Evolutionary conservation across 2,329 filamentous ascomycete species (phyloP), one percentile per base, ranked within the genome.

Genomic region (Penicillium brasilianum): DNA sequence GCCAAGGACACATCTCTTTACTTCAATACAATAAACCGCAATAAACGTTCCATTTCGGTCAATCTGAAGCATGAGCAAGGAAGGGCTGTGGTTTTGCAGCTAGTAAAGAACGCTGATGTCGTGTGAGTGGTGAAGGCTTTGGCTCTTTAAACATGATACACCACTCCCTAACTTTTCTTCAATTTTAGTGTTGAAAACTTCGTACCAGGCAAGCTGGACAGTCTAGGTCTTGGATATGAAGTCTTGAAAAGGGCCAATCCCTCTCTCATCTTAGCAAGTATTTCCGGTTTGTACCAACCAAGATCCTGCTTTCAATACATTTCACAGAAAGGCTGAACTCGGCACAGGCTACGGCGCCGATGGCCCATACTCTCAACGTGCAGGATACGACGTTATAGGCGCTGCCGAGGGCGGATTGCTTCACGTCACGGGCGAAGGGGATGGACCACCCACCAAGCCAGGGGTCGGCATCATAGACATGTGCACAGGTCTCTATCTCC

Each of bases 341-440:
- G 1, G 2, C n/a, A 10, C 6, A 67, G 64, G 78, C 43, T 81
- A 80, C 58, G 80, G 80, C 1, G 69, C 74, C 4, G 66, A 63
- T 9, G 80, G 81, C 0, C 81, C 80, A 2, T 82, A 78, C 59
- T 69, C 74, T 3, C 72, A 73, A 32, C 71, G 80, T 9, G 77
- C 79, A 7, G 80, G 81, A 0, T 82, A 82, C 65, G 80, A 82
- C 62, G 76, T 77, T 11, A 82, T 83, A 25, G 79, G 76, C 0
- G 80, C 72, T 4, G 79, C 78, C 0, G 79, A 82, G 61, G 78
- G 70, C 13, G 80, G 80, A 0, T 68, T 82, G 20, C 71, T 82
- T 32, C 79, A 82, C 60, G 72, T 82, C 11, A 82, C 79, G 0
- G 80, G 80, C 4, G 74, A 81, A 58, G 66, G 69, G 4, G 72